phyloP scores from a whole-genome alignment of 2,329 filamentous ascomycete species.

The Botrytis tulipae region DNA sequence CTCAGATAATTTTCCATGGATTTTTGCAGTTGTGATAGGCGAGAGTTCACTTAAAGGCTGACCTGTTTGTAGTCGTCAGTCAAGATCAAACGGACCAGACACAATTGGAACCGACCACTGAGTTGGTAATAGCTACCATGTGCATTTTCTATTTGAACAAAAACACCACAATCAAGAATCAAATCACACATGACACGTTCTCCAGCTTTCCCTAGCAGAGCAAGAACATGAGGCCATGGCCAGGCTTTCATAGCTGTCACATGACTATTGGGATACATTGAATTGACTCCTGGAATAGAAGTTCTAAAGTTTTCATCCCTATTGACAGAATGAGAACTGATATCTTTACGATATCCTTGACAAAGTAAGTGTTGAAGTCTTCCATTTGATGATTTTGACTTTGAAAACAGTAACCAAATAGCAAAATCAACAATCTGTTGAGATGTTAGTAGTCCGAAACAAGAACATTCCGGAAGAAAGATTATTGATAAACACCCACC shows the following conservation, averaged over 20 bases:
- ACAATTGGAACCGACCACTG: constrained; percentile 57
- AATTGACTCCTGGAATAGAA: constrained; percentile 64
- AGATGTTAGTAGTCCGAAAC: constrained; percentile 14
- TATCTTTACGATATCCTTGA: constrained; percentile 69
- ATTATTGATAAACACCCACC: constrained; percentile 45
- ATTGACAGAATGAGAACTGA: constrained; percentile 26
- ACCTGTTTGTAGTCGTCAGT: constrained; percentile 29
- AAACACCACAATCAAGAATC: constrained; percentile 75
- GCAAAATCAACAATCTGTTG: constrained; percentile 71
- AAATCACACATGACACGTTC: constrained; percentile 76
- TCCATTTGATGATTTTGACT: constrained; percentile 45
- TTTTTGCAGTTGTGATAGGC: constrained; percentile 22
- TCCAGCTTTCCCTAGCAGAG: constrained; percentile 70
- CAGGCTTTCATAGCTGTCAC: constrained; percentile 64
- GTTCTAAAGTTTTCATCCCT: constrained; percentile 39
- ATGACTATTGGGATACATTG: constrained; percentile 66
- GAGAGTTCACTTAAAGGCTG: constrained; percentile 35
- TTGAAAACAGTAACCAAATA: constrained; percentile 74
- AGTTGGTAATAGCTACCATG: constrained; percentile 73
- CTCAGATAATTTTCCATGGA: neutral
- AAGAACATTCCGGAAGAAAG: constrained; percentile 20
- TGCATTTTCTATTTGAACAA: constrained; percentile 58
- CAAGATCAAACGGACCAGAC: constrained; percentile 10
- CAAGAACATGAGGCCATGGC: constrained; percentile 74
- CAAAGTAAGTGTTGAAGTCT: constrained; percentile 75